Base-by-base conservation (phyloP, 768 basidiomycete species). In the Hypholoma sublateritium region DNA sequence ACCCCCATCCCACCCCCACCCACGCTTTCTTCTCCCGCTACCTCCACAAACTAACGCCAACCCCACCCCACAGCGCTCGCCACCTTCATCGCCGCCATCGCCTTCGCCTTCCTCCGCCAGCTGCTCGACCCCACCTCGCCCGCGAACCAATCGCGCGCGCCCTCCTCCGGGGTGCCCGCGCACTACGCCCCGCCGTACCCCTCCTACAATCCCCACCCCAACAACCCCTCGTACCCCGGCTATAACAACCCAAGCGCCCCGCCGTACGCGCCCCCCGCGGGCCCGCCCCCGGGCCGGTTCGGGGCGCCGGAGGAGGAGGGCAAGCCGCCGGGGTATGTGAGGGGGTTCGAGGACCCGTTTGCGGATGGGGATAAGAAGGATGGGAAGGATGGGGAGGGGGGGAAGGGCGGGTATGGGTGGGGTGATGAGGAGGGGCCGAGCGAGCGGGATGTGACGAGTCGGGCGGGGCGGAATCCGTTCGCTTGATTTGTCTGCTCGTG, bases 31-130 rank as follows among this genome's bases (percentile, higher is more conserved):
- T 88, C 66, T 28, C 25, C 7, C 7, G 25, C 25, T 3, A 7
- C 25, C 25, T 28, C 7, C 4, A 4, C 25, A 28, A 28, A 28
- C 25, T 7, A 28, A 41, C 54, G 35, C 44, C 41, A 34, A 37
- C 44, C 34, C 44, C 3, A 7, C 25, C 50, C 36, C 25, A 2
- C 62, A 89, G 86, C 84, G 47, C 63, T 89, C 46, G 77, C 80
- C 43, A 61, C 75, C 36, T 67, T 93, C 57, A 91, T 92, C 77
- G 79, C 82, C n/a, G 60, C 78, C 47, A 63, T 90, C 62, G 82
- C 86, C 2, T 88, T 88, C 67, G 77, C 80, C 13, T 95, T 86
- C 75, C 85, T 88, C 66, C 86, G 87, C 21, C 92, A 95, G 71
- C 66, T 85, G 1, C 79, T 86, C 34, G 87, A 92, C 68, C 91